Evolutionary conservation across 768 basidiomycete species (phyloP), one percentile per base, ranked within the genome.

Genomic region (Daedalea quercina): DNA sequence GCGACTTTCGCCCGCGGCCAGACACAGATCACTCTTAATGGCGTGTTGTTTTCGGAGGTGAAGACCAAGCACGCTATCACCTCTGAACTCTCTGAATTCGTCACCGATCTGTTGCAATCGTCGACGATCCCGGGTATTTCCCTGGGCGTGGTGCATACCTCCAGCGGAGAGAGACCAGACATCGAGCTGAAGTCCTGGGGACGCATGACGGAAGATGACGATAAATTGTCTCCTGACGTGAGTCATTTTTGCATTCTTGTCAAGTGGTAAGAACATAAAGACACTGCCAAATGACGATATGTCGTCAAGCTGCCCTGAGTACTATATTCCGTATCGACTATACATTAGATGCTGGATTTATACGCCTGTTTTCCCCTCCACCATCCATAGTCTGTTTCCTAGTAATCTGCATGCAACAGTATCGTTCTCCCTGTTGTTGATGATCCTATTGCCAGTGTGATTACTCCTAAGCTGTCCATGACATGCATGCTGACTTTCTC

Each of bases 161-260:
- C 25, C 15, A 46, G 35, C 19, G 41, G 51, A 3, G 31, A 44
- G 11, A 15, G 45, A 20, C 52, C 56, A 6, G 2, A 44, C 1
- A 31, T 51, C 12, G 49, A 60, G n/a, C n/a, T 57, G 7, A 52
- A 50, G 19, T 50, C 55, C 1, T 59, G 55, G 58, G 58, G 55
- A 2, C 53, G 55, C 11, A 42, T 42, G 34, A 59, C 55, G 28
- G 11, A 55, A 59, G 47, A 47, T 15, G 59, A 54, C 12, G n/a
- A 53, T 20, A 55, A 59, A 15, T 22, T 59, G 12, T 41, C 53
- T 8, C 58, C 55, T 11, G 55, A 56, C 9, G 58, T 51, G 63
- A 66, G 57, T 65, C 8, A 23, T 23, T 15, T 44, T 12, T 12
- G n/a, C 35, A 37, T 37, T n/a, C 35, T 11, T 37, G 12, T 9